Base-by-base conservation (phyloP, 78 protist species). In the Dictyostelium brefeldianum region DNA sequence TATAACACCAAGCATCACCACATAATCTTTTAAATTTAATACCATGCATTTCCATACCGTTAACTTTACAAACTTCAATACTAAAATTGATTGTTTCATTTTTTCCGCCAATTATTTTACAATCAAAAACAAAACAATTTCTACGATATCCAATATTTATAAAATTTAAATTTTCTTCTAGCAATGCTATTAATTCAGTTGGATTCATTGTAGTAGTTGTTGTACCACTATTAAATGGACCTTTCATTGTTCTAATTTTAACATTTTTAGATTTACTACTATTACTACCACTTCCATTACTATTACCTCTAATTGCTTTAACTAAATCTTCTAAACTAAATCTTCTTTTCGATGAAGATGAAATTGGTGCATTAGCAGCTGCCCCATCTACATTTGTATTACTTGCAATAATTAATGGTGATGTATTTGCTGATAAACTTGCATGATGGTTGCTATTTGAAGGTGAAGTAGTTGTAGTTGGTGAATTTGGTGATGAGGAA, bases 11-110 rank as follows among this genome's bases (percentile, higher is more conserved):
- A 4, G 69, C 69, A 65, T 87, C 79, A 12, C 93, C 93, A 51
- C 59, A 27, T 20, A 64, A 43, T 78, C 93, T 56, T 20, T 46
- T 74, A 64, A 87, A 87, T 64, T 87, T 87, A n/a, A 87, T 59
- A 20, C 93, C 93, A 62, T 48, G 67, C 78, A 87, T 47, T n/a
- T 87, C 93, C 83, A 77, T 87, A 18, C 93, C 93, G 50, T 50
- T 77, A 11, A 87, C 93, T 36, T 82, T 22, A 29, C 93, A 87
- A 5, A 87, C 79, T 51, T 87, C 93, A 48, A 87, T 87, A 22
- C 77, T 80, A 43, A 87, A 77, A 36, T 11, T 77, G 67, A 50
- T 47, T 51, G 56, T 65, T 47, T 59, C 78, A 43, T 36, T 62
- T 31, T 41, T 67, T 62, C 31, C 43, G 10, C 70, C 22, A 1